Base-by-base conservation (phyloP, 441 rosid species). In the Omphalea diandra region DNA sequence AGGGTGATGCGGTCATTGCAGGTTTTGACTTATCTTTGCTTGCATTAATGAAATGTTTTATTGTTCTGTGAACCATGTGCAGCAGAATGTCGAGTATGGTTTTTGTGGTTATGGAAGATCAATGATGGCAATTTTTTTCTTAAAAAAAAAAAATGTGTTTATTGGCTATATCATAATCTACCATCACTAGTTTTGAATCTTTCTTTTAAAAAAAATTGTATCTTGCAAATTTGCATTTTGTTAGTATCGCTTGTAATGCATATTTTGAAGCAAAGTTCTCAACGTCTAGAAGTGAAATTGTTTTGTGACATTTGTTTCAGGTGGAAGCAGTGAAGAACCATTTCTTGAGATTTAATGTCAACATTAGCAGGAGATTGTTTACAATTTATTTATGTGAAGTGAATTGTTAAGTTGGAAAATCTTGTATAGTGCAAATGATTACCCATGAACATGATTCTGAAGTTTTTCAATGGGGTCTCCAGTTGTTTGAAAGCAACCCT, bases 361-460 rank as follows among this genome's bases (percentile, higher is more conserved):
- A 24, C 20, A 40, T 18, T 58, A 36, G 17, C 43, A 2, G 11
- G 11, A 9, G 27, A 4, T 27, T 18, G 56, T 18, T 49, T 29
- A 10, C 5, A 46, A n/a, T 46, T 47, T 32, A 47, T 46, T 31
- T 29, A 8, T 17, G 17, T 22, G 7, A 31, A 47, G 24, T 35
- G 38, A 63, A 44, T 20, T 17, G 36, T 63, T 29, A 35, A 58
- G 50, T 26, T 27, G 17, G 17, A 63, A 47, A 29, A 3, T 3
- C 22, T 27, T 20, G 20, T 62, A 26, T 4, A 27, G 22, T 63
- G 67, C 38, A 44, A 32, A 85, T 83, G 87, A 70, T 75, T 71
- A 73, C 73, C 12, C 71, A 73, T 8, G 91, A 87, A 71, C 89
- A 83, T 79, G 89, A 87, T 75, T 71, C 84, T 58, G 89, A 83